phyloP scores from a whole-genome alignment of 306 rosid genomes.

The Trifolium repens region DNA sequence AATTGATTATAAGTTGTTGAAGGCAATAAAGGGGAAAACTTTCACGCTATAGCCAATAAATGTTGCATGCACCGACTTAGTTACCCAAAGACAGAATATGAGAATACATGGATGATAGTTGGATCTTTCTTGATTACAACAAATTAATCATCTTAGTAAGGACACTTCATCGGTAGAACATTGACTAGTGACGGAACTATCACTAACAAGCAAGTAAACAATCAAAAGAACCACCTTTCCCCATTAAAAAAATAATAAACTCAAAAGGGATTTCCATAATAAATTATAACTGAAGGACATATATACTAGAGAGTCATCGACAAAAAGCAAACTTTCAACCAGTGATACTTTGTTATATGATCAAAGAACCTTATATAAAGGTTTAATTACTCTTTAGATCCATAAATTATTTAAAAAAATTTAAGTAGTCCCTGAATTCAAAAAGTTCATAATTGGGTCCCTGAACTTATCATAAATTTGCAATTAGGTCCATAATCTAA shows the following conservation, averaged over 20 bases:
- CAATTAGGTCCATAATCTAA: neutral
- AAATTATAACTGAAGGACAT: neutral
- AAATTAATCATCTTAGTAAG: constrained; percentile 12
- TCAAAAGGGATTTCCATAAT: neutral
- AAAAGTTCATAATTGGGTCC: neutral
- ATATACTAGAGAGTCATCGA: neutral
- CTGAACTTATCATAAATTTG: neutral
- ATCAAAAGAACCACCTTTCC: neutral
- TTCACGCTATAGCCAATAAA: neutral
- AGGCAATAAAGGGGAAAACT: neutral
- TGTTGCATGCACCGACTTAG: constrained; percentile 11
- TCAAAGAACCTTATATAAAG: neutral
- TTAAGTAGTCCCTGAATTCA: neutral
- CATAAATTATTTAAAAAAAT: neutral
- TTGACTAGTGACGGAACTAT: constrained; percentile 17
- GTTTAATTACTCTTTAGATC: neutral
- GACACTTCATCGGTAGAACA: neutral
- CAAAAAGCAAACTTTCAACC: constrained; percentile 6
- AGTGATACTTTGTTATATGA: constrained; percentile 11
- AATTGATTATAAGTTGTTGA: neutral
- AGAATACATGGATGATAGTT: constrained; percentile 10
- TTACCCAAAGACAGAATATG: constrained; percentile 24
- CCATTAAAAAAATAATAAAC: neutral
- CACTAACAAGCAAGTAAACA: constrained; percentile 3
- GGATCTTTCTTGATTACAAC: constrained; percentile 19